These are phyloP conservation scores for Dryas drummondii DNA, from an alignment of 306 rosid species.

Conservation along the genomic window DNA sequence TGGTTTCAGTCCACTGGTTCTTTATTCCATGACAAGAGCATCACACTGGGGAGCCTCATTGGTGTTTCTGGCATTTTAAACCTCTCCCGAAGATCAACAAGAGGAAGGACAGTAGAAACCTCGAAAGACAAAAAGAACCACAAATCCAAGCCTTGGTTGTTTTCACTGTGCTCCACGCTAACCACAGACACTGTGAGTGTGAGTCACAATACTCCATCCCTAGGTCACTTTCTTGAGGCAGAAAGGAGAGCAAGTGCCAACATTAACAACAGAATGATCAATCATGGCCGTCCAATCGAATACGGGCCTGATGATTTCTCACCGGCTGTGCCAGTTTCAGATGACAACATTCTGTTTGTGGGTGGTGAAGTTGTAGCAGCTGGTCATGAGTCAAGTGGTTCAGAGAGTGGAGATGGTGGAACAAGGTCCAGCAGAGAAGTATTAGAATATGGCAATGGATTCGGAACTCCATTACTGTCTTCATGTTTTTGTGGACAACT, in stretches of 20 bases:
- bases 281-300: constrained; percentile 18
- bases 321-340: constrained; percentile 1
- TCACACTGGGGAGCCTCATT: constrained; percentile 62
- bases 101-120: constrained; percentile 41
- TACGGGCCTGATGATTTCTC: constrained; percentile 34
- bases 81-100: constrained; percentile 52
- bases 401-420: constrained; percentile 22
- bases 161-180: constrained; percentile 63
- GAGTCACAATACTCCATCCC: constrained; percentile 49
- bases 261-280: constrained; percentile 28
- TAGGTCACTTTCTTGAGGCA: constrained; percentile 67
- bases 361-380: constrained; percentile 27
- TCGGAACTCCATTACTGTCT: constrained; percentile 31
- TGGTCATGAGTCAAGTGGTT: constrained; percentile 30
- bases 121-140: constrained; percentile 40
- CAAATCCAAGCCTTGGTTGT: constrained; percentile 56
- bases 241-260: constrained; percentile 48
- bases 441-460: constrained; percentile 31
- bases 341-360: constrained; percentile 30
- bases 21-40: constrained; percentile 57
- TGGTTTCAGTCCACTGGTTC: constrained; percentile 51
- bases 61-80: constrained; percentile 54
- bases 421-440: constrained; percentile 28
- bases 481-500: constrained; percentile 46
- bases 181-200: constrained; percentile 51